A percentile compares a stretch with the other conserved stretches of the same genome.
These are phyloP conservation scores for Diatrype stigma DNA, from an alignment of 2,329 filamentous ascomycete genomes.

Conservation along the genomic window DNA sequence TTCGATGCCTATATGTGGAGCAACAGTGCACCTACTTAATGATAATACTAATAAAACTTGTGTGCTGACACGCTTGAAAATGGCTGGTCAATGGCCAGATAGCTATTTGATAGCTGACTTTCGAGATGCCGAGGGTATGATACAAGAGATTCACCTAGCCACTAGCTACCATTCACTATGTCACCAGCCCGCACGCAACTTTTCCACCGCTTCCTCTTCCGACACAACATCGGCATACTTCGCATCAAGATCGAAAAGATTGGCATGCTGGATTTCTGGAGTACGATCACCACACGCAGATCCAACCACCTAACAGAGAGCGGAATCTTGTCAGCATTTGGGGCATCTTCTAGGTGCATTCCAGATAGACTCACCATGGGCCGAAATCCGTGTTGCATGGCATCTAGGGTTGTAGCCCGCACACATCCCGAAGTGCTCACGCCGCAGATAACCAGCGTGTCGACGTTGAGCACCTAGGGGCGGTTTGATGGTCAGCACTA, in stretches of 20 bases:
- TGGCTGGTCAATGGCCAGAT: no score
- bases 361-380: slow-evolving; percentile 34
- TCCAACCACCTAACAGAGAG: slow-evolving; percentile 33
- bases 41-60: no score
- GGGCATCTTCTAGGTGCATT: no score
- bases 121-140: no score
- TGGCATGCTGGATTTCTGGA: slow-evolving; percentile 39
- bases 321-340: neutral
- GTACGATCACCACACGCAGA: slow-evolving; percentile 41
- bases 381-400: slow-evolving; percentile 39
- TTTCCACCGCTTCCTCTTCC: slow-evolving; percentile 36
- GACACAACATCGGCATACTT: slow-evolving; percentile 43
- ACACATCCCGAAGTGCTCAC: slow-evolving; percentile 45
- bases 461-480: slow-evolving; percentile 33
- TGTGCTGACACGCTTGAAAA: no score
- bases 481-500: no score
- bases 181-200: slow-evolving; percentile 33
- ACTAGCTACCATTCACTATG: no score
- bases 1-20: no score
- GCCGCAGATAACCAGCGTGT: slow-evolving; percentile 42
- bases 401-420: slow-evolving; percentile 39
- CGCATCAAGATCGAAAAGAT: slow-evolving; percentile 40
- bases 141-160: no score
- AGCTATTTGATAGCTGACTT: no score
- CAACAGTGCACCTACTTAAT: no score